Conservation (phyloP, 345 rosid genomes). For the Excoecaria agallocha region DNA sequence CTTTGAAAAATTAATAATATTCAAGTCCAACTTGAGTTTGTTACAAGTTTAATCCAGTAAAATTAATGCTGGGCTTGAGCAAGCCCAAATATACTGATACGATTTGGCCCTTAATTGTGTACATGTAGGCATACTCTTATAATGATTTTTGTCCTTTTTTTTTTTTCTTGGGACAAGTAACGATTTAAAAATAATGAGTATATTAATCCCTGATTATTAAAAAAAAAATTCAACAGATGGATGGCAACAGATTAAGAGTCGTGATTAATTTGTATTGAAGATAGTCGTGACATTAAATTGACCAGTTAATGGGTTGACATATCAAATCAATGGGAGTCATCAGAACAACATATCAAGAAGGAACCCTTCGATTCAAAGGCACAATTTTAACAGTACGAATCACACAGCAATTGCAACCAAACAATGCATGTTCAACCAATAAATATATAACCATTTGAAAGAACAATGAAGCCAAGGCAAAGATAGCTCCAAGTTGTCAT, state of each 20-base stretch:
- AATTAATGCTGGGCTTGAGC: too few relatives aligned
- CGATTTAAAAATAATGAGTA: too few relatives aligned
- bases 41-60: too few relatives aligned
- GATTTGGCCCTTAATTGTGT: too few relatives aligned
- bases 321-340: background rate
- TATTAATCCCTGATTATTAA: too few relatives aligned
- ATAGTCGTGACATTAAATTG: conserved; percentile 7
- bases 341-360: background rate
- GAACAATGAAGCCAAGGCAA: background rate
- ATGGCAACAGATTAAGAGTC: conserved; percentile 17
- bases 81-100: too few relatives aligned
- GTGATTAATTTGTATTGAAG: background rate
- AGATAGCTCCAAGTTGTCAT: background rate
- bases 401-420: background rate
- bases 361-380: background rate
- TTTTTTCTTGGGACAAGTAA: too few relatives aligned
- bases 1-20: too few relatives aligned
- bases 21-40: too few relatives aligned
- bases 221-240: background rate
- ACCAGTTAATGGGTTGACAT: conserved; percentile 4
- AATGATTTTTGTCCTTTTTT: too few relatives aligned
- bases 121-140: too few relatives aligned
- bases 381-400: background rate
- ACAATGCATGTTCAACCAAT: conserved; percentile 11
- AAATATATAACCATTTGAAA: background rate